Evolutionary conservation across 2,329 filamentous ascomycete species (phyloP), one percentile per base, ranked within the genome.

Genomic region (Colletotrichum higginsianum): DNA sequence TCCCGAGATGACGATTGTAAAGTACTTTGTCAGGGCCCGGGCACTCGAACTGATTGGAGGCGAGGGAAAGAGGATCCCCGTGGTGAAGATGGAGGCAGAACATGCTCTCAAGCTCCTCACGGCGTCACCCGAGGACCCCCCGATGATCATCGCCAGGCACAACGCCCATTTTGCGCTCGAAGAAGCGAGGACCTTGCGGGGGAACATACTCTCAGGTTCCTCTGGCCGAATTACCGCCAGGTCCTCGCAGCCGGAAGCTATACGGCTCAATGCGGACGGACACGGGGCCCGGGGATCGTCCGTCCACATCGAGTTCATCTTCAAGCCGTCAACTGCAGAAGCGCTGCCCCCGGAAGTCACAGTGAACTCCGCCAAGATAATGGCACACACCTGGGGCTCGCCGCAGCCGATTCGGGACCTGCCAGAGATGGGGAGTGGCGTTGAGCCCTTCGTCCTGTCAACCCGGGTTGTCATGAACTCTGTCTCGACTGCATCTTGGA

Each of bases 101-200:
- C 82, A 83, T 68, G 78, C 84, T 56, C 79, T 90, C 78, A 86
- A 85, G 71, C 83, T 90, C 21, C 81, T 90, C 6, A 87, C 88
- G 0, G 79, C 83, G 1, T 80, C 81, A 2, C 75, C 82, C 6
- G 86, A 89, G 76, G 84, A 87, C 57, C 83, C 87, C 2, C 87
- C 88, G 0, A 81, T 90, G 61, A 84, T 82, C 74, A 80, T 89
- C 61, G 83, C 84, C 46, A 74, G 80, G 63, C 76, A 81, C 46
- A 87, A 90, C 76, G 80, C 82, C 72, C 78, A 85, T 57, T 90
- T 90, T 79, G 79, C 76, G 57, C 82, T 88, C 77, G 77, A 79
- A 64, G 86, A 85, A 79, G 81, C 82, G 66, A 90, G 89, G 79
- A 82, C 83, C 1, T 76, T 90, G 23, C 84, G 87, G 69, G 87